Conservation (phyloP, 2,329 filamentous ascomycete genomes). For the Cordyceps cicadae region DNA sequence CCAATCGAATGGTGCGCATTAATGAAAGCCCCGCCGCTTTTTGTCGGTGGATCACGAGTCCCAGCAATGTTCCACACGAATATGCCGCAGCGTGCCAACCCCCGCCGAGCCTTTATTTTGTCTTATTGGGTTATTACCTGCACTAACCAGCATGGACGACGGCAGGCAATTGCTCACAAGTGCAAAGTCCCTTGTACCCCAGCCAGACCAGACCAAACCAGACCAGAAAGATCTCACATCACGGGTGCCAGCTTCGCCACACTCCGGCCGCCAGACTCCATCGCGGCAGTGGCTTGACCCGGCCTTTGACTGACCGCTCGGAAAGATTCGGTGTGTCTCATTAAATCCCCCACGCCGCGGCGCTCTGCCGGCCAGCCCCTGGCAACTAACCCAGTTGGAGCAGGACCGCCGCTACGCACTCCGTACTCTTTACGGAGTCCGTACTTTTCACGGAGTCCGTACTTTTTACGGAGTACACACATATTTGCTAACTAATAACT, state of each 20-base stretch:
- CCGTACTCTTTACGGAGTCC: too few relatives aligned
- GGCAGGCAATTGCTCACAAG: background rate
- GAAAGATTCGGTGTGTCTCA: background rate
- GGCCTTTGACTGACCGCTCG: background rate
- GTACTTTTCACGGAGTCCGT: too few relatives aligned
- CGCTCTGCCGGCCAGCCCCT: background rate
- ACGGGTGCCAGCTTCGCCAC: background rate
- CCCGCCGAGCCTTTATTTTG: background rate
- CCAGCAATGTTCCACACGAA: conserved; percentile 1
- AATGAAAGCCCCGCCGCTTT: conserved; percentile 7
- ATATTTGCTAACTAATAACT: too few relatives aligned
- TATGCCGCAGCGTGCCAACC: conserved; percentile 4
- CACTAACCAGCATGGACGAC: background rate
- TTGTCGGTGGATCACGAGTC: background rate
- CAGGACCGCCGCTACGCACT: background rate
- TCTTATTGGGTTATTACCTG: background rate
- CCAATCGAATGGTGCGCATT: conserved; percentile 12
- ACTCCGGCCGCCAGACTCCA: background rate
- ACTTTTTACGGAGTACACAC: background rate
- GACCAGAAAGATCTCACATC: background rate
- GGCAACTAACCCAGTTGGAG: background rate
- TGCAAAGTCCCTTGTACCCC: background rate
- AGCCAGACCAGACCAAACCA: too few relatives aligned
- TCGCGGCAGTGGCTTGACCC: background rate
- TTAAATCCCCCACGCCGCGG: background rate